Evolutionary conservation across 345 rosid genomes (phyloP), one percentile per base, ranked within the genome.

Genomic region (Noccaea bulbosa): DNA sequence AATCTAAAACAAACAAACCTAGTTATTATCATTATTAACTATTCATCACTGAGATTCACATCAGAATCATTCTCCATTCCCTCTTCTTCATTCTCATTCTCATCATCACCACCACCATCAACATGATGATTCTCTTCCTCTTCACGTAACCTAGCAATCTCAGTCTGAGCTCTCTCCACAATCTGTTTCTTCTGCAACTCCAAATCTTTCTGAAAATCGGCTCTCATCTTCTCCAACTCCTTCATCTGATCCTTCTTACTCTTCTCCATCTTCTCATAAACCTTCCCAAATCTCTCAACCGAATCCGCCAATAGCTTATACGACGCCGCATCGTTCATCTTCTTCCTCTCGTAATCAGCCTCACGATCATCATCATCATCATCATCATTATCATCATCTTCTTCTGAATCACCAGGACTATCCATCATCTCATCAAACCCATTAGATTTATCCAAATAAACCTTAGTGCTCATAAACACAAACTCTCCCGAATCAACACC

Each of bases 191-290:
- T 90, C 76, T 92, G 97, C 84, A 83, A 65, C 80, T 95, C 99
- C 82, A 95, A 74, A 52, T 95, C 99, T 77, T 78, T 84, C 47
- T 86, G 92, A 71, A 95, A 88, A 69, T 90, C 96, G 88, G 84
- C 86, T 75, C 98, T 87, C 96, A 95, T 87, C 84, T 85, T 90
- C 86, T 95, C 98, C 62, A 95, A 72, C 65, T 87, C 98, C 75
- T 79, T 64, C 91, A 95, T 90, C 69, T 95, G 98, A 80, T 85
- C 86, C 72, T 89, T 83, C 77, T 86, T 87, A 73, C 79, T 85
- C 66, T 40, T 88, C 84, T 95, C 99, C 41, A 88, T 86, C 88
- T 90, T 95, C 86, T 95, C 98, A 62, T 90, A 95, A 65, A 92
- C 77, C 55, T 88, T 84, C 47, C 92, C 85, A 52, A 95, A 95